These are phyloP conservation scores for Helichrysum umbraculigerum DNA, from an alignment of 129 eudicot species.

Conservation along the genomic window DNA sequence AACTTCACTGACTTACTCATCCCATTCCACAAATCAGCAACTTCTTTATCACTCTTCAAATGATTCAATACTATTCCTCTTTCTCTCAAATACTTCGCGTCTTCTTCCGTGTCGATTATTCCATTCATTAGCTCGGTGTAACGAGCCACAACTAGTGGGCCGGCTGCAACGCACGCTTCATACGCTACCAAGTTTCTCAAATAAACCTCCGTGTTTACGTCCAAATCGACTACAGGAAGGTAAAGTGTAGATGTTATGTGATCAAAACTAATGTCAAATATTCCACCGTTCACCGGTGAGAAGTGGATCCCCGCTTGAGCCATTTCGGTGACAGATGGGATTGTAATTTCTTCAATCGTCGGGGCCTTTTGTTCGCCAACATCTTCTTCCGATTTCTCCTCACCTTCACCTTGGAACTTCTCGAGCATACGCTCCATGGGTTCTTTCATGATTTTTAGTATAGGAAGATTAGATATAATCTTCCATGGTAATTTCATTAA, in stretches of 20 bases:
- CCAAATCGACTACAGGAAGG: slow-evolving; percentile 50
- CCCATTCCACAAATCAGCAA: slow-evolving; percentile 71
- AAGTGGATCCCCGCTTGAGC: slow-evolving; percentile 46
- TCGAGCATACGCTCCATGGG: slow-evolving; percentile 27
- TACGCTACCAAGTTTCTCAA: slow-evolving; percentile 69
- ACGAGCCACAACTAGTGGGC: slow-evolving; percentile 62
- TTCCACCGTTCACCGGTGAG: slow-evolving; percentile 43
- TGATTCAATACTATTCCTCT: slow-evolving; percentile 55
- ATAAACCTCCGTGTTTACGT: slow-evolving; percentile 44
- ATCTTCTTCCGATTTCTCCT: slow-evolving; percentile 11
- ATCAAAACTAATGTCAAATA: slow-evolving; percentile 47
- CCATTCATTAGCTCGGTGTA: slow-evolving; percentile 78
- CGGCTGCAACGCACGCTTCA: slow-evolving; percentile 45
- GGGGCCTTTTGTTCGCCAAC: slow-evolving; percentile 29
- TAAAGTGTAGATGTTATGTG: slow-evolving; percentile 21
- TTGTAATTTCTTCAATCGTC: slow-evolving; percentile 52
- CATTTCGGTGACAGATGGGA: slow-evolving; percentile 70
- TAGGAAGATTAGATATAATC: slow-evolving; percentile 46
- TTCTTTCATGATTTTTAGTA: slow-evolving; percentile 36
- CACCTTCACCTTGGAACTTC: slow-evolving; percentile 4
- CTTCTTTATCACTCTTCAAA: slow-evolving; percentile 67
- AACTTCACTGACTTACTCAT: slow-evolving; percentile 62
- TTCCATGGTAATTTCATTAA: slow-evolving; percentile 43
- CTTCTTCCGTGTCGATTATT: slow-evolving; percentile 63
- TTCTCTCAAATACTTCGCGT: slow-evolving; percentile 44